These are phyloP conservation scores for Penicillium maclennaniae DNA, from an alignment of 495 filamentous ascomycete species.

Conservation along the genomic window DNA sequence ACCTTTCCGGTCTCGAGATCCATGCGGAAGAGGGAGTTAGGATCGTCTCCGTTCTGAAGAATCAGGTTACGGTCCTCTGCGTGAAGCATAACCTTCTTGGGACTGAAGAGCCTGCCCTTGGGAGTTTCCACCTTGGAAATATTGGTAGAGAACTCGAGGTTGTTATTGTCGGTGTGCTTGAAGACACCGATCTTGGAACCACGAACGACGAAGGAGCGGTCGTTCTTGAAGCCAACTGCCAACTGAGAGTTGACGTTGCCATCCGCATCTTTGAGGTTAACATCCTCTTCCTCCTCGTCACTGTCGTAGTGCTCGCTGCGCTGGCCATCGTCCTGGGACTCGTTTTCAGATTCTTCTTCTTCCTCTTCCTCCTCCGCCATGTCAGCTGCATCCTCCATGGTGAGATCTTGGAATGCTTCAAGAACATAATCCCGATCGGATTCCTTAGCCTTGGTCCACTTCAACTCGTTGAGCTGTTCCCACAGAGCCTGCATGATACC, in stretches of 20 bases:
- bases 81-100: slow-evolving; percentile 97
- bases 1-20: slow-evolving; percentile 97
- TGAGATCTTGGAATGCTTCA: slow-evolving; percentile 92
- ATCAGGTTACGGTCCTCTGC: slow-evolving; percentile 91
- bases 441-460: slow-evolving; percentile 90
- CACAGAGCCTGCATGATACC: slow-evolving; percentile 92
- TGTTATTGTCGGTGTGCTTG: slow-evolving; percentile 90
- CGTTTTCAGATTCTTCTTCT: slow-evolving; percentile 60
- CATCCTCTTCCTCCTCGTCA: slow-evolving; percentile 89
- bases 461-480: slow-evolving; percentile 94
- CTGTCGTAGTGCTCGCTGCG: slow-evolving; percentile 80
- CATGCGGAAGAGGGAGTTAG: slow-evolving; percentile 95
- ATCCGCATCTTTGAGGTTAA: slow-evolving; percentile 65
- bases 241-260: slow-evolving; percentile 89
- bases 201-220: slow-evolving; percentile 93
- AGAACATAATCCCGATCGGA: slow-evolving; percentile 90
- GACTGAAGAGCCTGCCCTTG: slow-evolving; percentile 80
- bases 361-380: slow-evolving; percentile 63
- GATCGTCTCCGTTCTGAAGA: slow-evolving; percentile 76
- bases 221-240: slow-evolving; percentile 97
- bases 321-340: slow-evolving; percentile 59
- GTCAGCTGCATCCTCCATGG: slow-evolving; percentile 74
- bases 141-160: slow-evolving; percentile 93
- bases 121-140: slow-evolving; percentile 95
- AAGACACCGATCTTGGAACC: slow-evolving; percentile 98